A percentile compares a stretch with the other conserved stretches of the same genome.
Conservation (phyloP, 225 moss, liverwort and hornwort genomes). For the Marchantia paleacea region DNA sequence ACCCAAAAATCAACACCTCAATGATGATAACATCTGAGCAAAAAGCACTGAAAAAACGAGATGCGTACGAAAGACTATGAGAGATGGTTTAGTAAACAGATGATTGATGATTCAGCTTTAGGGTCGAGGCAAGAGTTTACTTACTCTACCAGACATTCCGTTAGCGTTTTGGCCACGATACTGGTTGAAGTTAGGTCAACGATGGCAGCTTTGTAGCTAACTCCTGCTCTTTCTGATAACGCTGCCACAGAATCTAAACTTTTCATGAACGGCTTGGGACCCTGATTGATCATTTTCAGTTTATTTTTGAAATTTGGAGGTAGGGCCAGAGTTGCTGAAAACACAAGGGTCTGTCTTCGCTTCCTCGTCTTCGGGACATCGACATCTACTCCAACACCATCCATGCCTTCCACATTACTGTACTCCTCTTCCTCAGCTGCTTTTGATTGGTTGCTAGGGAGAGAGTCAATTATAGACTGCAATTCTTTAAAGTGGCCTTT, state of each 20-base stretch:
- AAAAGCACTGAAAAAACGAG: neutral
- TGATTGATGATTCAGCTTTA: neutral
- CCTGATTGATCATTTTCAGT: conserved; percentile 57
- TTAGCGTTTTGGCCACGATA: conserved; percentile 82
- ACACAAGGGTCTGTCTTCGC: conserved; percentile 82
- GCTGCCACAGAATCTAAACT: conserved; percentile 81
- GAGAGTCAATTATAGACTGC: conserved; percentile 84
- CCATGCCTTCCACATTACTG: conserved; percentile 31
- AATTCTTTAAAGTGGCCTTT: conserved; percentile 94
- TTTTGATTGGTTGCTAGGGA: conserved; percentile 47
- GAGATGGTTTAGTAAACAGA: neutral
- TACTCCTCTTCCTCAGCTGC: conserved; percentile 36
- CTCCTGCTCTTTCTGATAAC: conserved; percentile 74
- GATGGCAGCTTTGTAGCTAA: conserved; percentile 68
- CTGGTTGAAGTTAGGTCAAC: conserved; percentile 74
- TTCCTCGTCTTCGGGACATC: conserved; percentile 43
- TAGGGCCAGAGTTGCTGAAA: conserved; percentile 87
- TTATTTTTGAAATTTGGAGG: conserved; percentile 83
- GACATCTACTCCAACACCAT: neutral
- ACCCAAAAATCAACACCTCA: neutral
- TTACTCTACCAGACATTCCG: conserved; percentile 83
- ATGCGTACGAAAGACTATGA: neutral
- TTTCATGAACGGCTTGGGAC: conserved; percentile 50
- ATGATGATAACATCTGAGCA: neutral
- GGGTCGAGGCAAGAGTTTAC: conserved; percentile 1